Evolutionary conservation across 1,139 yeast species (phyloP).

Genomic region (Yamadazyma kanchanaburiensis): DNA sequence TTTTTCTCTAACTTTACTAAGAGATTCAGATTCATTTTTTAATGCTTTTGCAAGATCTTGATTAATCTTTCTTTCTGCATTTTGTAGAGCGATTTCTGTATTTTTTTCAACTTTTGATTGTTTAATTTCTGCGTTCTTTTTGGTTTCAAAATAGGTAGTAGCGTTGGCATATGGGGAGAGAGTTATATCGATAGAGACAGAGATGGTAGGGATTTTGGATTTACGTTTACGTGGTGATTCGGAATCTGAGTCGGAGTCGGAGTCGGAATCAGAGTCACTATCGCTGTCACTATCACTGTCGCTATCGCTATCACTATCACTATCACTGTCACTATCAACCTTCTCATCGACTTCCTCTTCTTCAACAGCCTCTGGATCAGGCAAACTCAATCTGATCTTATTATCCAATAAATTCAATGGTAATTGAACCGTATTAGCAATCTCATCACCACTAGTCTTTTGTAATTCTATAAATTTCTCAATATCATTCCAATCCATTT

Average conservation of each 20-base stretch:
- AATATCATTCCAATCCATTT: constrained; percentile 93
- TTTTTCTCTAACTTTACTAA: constrained; percentile 66
- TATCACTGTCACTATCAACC: constrained; percentile 19
- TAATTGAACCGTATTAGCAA: constrained; percentile 59
- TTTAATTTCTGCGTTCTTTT: constrained; percentile 73
- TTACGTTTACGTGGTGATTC: constrained; percentile 16
- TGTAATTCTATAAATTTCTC: constrained; percentile 73
- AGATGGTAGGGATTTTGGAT: constrained; percentile 17
- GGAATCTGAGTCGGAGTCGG: constrained; percentile 26
- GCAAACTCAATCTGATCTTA: constrained; percentile 59
- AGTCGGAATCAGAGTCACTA: constrained; percentile 21
- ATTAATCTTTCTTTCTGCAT: constrained; percentile 77
- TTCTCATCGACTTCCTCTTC: constrained; percentile 20
- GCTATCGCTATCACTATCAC: constrained; percentile 22
- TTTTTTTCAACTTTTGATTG: constrained; percentile 79
- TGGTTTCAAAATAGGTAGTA: constrained; percentile 75
- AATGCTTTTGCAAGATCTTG: constrained; percentile 67
- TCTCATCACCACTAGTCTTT: constrained; percentile 58
- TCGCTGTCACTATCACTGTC: constrained; percentile 25
- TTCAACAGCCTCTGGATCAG: constrained; percentile 43
- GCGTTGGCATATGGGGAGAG: constrained; percentile 90
- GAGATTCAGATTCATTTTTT: constrained; percentile 60
- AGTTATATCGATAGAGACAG: constrained; percentile 64
- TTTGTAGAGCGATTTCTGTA: constrained; percentile 74
- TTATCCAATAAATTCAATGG: constrained; percentile 74